Conservation (phyloP, 2,329 filamentous ascomycete species). For the Aspergillus puulaauensis region DNA sequence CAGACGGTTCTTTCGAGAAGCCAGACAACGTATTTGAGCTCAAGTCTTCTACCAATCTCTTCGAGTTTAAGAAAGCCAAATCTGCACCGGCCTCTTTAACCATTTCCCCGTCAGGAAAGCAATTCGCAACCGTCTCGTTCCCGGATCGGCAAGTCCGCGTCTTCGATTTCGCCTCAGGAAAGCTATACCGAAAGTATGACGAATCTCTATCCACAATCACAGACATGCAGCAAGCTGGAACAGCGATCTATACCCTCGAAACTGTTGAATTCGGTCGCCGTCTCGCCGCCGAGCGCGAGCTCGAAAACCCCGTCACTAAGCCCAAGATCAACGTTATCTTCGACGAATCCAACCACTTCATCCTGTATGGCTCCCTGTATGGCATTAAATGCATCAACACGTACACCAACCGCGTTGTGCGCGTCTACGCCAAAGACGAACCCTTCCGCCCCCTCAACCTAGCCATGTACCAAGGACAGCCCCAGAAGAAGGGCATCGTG, state of each 20-base stretch:
- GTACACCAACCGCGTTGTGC: constrained; percentile 87
- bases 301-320: constrained; percentile 68
- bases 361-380: constrained; percentile 88
- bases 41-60: constrained; percentile 91
- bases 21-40: constrained; percentile 87
- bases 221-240: constrained; percentile 95
- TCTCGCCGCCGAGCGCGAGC: constrained; percentile 79
- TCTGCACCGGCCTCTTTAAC: constrained; percentile 78
- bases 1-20: constrained; percentile 75
- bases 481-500: constrained; percentile 87
- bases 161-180: constrained; percentile 88
- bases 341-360: constrained; percentile 93
- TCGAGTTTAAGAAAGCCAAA: constrained; percentile 96
- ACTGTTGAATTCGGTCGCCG: constrained; percentile 89
- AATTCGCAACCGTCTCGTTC: constrained; percentile 86
- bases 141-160: constrained; percentile 90
- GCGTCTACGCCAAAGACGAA: constrained; percentile 87
- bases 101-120: constrained; percentile 80
- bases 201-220: constrained; percentile 86
- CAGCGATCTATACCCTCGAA: constrained; percentile 75
- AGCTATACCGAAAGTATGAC: constrained; percentile 89
- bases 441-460: constrained; percentile 80
- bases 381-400: constrained; percentile 96
- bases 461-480: constrained; percentile 88
- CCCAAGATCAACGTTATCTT: constrained; percentile 84